These are phyloP conservation scores for Lentinula boryana DNA, from an alignment of 768 basidiomycete genomes.

Conservation along the genomic window DNA sequence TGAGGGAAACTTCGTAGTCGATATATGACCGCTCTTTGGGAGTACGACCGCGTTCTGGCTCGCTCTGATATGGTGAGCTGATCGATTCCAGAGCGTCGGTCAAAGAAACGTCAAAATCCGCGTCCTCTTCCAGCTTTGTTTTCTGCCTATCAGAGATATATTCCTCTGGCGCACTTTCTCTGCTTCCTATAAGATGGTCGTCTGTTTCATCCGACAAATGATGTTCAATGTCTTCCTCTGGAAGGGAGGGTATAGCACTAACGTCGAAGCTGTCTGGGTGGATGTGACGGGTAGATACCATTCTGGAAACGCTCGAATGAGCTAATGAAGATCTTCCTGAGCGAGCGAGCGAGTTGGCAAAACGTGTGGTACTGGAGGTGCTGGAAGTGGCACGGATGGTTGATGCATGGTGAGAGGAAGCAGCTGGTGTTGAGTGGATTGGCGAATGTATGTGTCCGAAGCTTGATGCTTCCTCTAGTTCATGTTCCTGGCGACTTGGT, in stretches of 20 bases:
- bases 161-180: constrained; percentile 46
- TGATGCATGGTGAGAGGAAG: constrained; percentile 41
- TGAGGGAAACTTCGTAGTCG: constrained; percentile 56
- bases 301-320: constrained; percentile 22
- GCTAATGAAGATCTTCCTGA: constrained; percentile 33
- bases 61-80: constrained; percentile 41
- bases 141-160: constrained; percentile 38
- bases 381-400: constrained; percentile 42
- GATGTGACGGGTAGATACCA: constrained; percentile 25
- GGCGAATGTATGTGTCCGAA: constrained; percentile 39
- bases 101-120: constrained; percentile 34
- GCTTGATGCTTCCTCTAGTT: constrained; percentile 31
- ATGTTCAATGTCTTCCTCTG: constrained; percentile 27
- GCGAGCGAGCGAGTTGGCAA: constrained; percentile 43
- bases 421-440: constrained; percentile 62
- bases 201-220: constrained; percentile 30
- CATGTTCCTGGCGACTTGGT: constrained; percentile 15
- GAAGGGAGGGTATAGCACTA: constrained; percentile 51
- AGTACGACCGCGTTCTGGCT: constrained; percentile 27
- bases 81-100: constrained; percentile 53
- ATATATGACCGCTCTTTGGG: constrained; percentile 40
- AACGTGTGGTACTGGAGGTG: constrained; percentile 44
- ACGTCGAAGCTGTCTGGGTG: constrained; percentile 51
- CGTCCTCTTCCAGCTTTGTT: constrained; percentile 31
- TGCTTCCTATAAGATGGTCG: constrained; percentile 33